Base-by-base conservation (phyloP, 148 eudicot species). In the Simmondsia chinensis region DNA sequence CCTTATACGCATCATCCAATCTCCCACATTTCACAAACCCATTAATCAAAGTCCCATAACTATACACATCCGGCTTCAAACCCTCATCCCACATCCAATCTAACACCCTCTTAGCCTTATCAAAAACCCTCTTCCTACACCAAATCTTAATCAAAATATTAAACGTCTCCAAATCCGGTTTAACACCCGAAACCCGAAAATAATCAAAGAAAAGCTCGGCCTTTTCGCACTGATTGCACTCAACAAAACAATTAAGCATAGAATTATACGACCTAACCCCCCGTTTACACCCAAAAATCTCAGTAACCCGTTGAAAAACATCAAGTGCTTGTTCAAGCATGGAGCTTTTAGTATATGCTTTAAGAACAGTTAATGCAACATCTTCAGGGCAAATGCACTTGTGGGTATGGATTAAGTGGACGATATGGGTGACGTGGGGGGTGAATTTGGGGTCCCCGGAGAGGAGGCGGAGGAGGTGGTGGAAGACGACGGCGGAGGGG, bases 391-490 rank as follows among this genome's bases (percentile, higher is more conserved):
- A 80, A 0, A 9, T 35, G 50, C 77, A 72, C 33, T 64, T 64
- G 16, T 73, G 76, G 70, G 61, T 15, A 21, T 56, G 69, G 7
- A 83, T 71, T 4, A 72, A 29, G n/a, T 73, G 41, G 7, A 80
- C 54, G 28, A 81, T 65, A 15, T 60, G 68, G 49, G 62, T 1
- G 16, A 79, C 40, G 61, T 76, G 77, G 1, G 52, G 45, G 42
- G 66, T 51, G 43, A 67, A 70, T 1, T 55, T 46, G 0, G 76
- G 60, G 29, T 58, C 54, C 4, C 42, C 48, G 7, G 30, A 2
- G 34, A 83, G 73, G n/a, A 77, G 81, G 22, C 81, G 81, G 64
- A 88, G 81, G 45, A 83, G 65, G 75, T 83, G 83, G 63, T 63
- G 78, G 77, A 56, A 77, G 54, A 83, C 51, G 48, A 52, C 26